Evolutionary conservation across 2,329 filamentous ascomycete genomes (phyloP).

Genomic region (Aspergillus sp.): DNA sequence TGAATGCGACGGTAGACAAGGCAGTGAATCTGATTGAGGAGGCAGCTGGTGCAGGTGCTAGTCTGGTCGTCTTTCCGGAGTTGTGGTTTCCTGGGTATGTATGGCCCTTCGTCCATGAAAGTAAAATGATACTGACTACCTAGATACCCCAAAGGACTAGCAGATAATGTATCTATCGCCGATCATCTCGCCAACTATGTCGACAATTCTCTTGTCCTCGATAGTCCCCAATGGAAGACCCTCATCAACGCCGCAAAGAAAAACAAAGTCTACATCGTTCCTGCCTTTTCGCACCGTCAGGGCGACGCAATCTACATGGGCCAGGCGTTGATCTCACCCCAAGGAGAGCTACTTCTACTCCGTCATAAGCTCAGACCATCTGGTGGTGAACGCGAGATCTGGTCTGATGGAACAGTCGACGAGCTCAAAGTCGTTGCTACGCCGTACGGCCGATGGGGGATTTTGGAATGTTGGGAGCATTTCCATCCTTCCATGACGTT

Average conservation of each 20-base stretch:
- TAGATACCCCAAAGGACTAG: neutral
- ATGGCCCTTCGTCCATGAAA: neutral
- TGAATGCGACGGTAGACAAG: neutral
- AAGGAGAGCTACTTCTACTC: neutral
- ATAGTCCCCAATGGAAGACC: neutral
- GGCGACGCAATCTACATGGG: slow-evolving; percentile 3
- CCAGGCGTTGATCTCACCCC: slow-evolving; percentile 1
- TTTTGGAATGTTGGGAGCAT: neutral
- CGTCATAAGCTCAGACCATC: slow-evolving; percentile 3
- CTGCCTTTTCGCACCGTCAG: slow-evolving; percentile 1
- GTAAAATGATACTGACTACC: neutral
- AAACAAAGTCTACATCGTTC: slow-evolving; percentile 1
- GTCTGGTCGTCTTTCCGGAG: neutral
- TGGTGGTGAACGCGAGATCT: neutral
- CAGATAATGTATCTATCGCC: neutral
- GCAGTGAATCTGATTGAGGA: neutral
- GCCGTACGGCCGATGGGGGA: neutral
- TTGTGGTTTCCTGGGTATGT: neutral
- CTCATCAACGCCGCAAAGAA: neutral
- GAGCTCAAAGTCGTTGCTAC: slow-evolving; percentile 1
- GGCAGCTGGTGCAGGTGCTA: neutral
- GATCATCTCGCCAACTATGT: neutral
- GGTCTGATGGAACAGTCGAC: slow-evolving; percentile 1
- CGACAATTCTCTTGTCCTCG: neutral
- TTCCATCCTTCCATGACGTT: neutral